phyloP scores from a whole-genome alignment of 2,329 filamentous ascomycete species.

The Paraphoma chrysanthemicola region DNA sequence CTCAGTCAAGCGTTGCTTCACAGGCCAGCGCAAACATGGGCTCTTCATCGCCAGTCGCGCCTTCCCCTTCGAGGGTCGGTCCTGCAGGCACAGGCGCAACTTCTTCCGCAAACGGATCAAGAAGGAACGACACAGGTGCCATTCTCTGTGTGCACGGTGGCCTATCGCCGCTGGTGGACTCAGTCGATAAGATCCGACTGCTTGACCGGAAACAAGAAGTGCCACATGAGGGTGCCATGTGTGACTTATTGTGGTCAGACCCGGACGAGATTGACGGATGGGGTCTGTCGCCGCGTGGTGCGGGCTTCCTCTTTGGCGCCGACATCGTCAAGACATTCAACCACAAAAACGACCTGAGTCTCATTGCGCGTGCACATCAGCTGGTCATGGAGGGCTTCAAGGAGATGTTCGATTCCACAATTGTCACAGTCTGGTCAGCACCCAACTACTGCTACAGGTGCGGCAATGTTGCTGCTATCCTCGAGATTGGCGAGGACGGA shows the following conservation, averaged over 20 bases:
- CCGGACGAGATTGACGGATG: constrained; percentile 98
- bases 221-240: constrained; percentile 98
- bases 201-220: constrained; percentile 96
- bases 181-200: constrained; percentile 92
- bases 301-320: constrained; percentile 92
- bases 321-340: constrained; percentile 97
- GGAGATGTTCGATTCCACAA: constrained; percentile 90
- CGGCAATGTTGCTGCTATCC: constrained; percentile 7
- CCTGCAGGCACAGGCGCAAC: constrained; percentile 82
- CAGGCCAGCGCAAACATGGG: constrained; percentile 39
- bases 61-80: constrained; percentile 64
- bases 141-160: constrained; percentile 96
- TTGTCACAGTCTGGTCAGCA: constrained; percentile 83
- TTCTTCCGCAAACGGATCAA: constrained; percentile 65
- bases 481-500: constrained; percentile 76
- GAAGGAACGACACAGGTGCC: constrained; percentile 65
- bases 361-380: constrained; percentile 94
- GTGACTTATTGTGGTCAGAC: constrained; percentile 96
- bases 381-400: constrained; percentile 99
- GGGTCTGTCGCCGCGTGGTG: constrained; percentile 91
- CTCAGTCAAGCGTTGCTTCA: constrained; percentile 45
- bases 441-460: constrained; percentile 12
- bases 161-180: constrained; percentile 87
- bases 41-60: constrained; percentile 47
- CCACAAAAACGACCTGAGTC: constrained; percentile 86